These are phyloP conservation scores for Candida ovalis DNA, from an alignment of 805 yeast genomes.

Conservation along the genomic window DNA sequence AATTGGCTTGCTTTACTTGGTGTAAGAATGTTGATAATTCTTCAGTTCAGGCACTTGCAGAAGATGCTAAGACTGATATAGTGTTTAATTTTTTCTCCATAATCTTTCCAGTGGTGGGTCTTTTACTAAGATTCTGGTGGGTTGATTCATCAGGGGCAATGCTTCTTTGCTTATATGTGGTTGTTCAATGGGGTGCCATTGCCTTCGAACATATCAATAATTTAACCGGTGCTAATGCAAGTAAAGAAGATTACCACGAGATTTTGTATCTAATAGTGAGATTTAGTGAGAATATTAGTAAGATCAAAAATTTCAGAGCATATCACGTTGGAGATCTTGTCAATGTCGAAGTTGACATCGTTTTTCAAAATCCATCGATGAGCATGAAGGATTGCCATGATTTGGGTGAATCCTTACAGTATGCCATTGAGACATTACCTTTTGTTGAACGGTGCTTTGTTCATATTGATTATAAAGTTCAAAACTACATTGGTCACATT, in stretches of 20 bases:
- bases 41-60: slow-evolving; percentile 74
- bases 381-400: slow-evolving; percentile 69
- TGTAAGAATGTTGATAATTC: slow-evolving; percentile 58
- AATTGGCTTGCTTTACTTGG: slow-evolving; percentile 59
- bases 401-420: slow-evolving; percentile 76
- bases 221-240: slow-evolving; percentile 71
- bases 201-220: slow-evolving; percentile 73
- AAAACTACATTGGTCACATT: slow-evolving; percentile 37
- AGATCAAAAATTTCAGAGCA: slow-evolving; percentile 62
- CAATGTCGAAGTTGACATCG: slow-evolving; percentile 73
- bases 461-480: slow-evolving; percentile 59
- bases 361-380: slow-evolving; percentile 45
- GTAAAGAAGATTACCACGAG: slow-evolving; percentile 57
- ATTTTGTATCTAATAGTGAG: slow-evolving; percentile 64
- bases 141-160: slow-evolving; percentile 74
- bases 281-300: slow-evolving; percentile 63
- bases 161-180: slow-evolving; percentile 55
- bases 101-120: slow-evolving; percentile 63
- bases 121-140: slow-evolving; percentile 57
- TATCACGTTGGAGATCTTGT: slow-evolving; percentile 78
- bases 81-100: slow-evolving; percentile 70
- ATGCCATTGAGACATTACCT: slow-evolving; percentile 74
- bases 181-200: slow-evolving; percentile 57
- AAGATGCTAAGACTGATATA: slow-evolving; percentile 77
- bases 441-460: slow-evolving; percentile 79